Base-by-base conservation (phyloP, 2,329 filamentous ascomycete genomes). In the Pseudogymnoascus sp. region DNA sequence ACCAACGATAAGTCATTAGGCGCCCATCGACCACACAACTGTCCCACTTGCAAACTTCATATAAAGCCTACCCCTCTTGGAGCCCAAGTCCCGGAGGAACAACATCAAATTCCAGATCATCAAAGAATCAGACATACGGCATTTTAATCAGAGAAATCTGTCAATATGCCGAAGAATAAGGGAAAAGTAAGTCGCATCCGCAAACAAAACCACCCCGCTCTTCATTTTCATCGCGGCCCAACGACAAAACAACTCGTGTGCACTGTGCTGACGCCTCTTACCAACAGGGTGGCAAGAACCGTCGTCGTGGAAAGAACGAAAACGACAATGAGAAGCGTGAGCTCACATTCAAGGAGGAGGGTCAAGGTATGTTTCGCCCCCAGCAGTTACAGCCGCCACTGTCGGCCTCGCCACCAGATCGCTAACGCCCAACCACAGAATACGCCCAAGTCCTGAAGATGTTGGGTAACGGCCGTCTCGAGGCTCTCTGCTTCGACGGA, bases 241-340 rank as follows among this genome's bases (percentile, higher is more conserved):
- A 61, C 60, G 36, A 16, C 39, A 25, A 25, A 39, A 45, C 60
- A 43, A 61, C 60, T 45, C 60, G 60, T 61, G 60, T 54, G 62
- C 60, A 69, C 65, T 45, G 5, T 62, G 13, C 31, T 61, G 36
- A 36, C 60, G 43, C 60, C 64, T 54, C 21, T 70, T 75, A 64
- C 72, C 67, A 54, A 76, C 73, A 95, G 92, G 93, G 93, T 79
- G 93, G 93, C 82, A 98, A 98, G 86, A 98, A 98, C 82, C 85
- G 93, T 80, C 90, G 93, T 86, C 87, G 95, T 82, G 93, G 93
- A 81, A 98, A 97, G 89, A 96, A 96, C 85, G 92, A 96, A 82
- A 96, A 95, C 81, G 95, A 98, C 83, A 96, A 97, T 77, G 93
- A 97, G 83, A 97, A 97, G 85, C 93, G 93, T 79, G 93, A 98